These are phyloP conservation scores for Hyparrhenia diplandra DNA, from an alignment of 176 grass and related monocot genomes.

Conservation along the genomic window DNA sequence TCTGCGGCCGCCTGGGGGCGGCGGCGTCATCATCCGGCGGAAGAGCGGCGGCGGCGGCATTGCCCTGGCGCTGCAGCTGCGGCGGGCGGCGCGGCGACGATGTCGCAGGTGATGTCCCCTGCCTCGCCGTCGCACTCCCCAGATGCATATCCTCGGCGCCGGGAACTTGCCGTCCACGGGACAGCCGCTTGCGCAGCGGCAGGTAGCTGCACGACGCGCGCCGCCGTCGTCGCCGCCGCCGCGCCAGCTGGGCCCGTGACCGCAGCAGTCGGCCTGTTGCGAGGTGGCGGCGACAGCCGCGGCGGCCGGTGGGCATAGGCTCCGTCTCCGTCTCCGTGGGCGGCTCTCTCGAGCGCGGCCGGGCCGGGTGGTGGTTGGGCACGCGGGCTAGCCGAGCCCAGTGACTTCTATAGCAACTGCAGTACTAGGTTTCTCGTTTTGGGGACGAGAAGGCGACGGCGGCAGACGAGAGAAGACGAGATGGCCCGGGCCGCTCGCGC, in stretches of 20 bases:
- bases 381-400: neutral
- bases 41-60: slow-evolving; percentile 21
- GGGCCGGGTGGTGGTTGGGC: neutral
- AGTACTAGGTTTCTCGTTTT: slow-evolving; percentile 46
- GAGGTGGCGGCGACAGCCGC: neutral
- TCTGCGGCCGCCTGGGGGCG: slow-evolving; percentile 18
- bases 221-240: neutral
- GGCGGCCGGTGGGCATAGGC: slow-evolving; percentile 37
- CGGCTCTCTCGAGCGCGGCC: neutral
- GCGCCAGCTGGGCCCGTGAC: slow-evolving; percentile 4
- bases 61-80: slow-evolving; percentile 42
- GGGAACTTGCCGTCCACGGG: slow-evolving; percentile 42
- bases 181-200: slow-evolving; percentile 47
- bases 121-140: slow-evolving; percentile 85
- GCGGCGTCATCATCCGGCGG: slow-evolving; percentile 35
- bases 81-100: slow-evolving; percentile 47
- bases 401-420: slow-evolving; percentile 19
- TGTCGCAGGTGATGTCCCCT: slow-evolving; percentile 77
- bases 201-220: slow-evolving; percentile 36
- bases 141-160: slow-evolving; percentile 69
- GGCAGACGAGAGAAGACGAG: no score
- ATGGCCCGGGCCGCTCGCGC: no score
- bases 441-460: slow-evolving; percentile 2
- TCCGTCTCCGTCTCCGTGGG: slow-evolving; percentile 19
- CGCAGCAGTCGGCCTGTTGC: slow-evolving; percentile 27